Conservation (phyloP, 164 flowering plant genomes). For the Santalum album region DNA sequence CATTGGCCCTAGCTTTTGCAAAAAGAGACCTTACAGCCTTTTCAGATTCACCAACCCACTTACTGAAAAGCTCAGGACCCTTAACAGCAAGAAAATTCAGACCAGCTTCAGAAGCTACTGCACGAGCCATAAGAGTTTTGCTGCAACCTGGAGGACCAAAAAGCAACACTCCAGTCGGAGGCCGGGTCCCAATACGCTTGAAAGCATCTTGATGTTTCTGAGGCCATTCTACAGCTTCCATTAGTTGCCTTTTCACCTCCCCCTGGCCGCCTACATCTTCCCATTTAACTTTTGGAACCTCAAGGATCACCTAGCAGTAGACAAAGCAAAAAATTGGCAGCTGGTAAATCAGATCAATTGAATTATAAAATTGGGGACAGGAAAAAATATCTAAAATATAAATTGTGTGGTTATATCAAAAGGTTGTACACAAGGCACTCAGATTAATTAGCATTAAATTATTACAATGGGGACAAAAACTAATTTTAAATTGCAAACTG, state of each 20-base stretch:
- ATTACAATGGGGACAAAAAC: too few species aligned
- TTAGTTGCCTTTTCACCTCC: slow-evolving; percentile 76
- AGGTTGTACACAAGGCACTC: too few species aligned
- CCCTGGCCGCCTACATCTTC: slow-evolving; percentile 92
- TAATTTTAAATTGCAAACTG: too few species aligned
- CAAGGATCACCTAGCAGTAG: slow-evolving; percentile 80
- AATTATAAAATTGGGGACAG: too few species aligned
- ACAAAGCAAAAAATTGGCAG: too few species aligned
- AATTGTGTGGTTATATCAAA: too few species aligned
- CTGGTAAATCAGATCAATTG: too few species aligned
- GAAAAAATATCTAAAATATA: too few species aligned
- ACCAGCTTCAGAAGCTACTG: slow-evolving; percentile 93
- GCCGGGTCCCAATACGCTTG: slow-evolving; percentile 66
- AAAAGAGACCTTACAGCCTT: slow-evolving; percentile 88
- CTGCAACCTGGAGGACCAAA: slow-evolving; percentile 99
- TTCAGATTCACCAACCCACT: slow-evolving; percentile 99
- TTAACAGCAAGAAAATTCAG: slow-evolving; percentile 89
- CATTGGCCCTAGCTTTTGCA: slow-evolving; percentile 89
- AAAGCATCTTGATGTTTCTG: slow-evolving; percentile 83
- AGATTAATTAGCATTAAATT: too few species aligned
- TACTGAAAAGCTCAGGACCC: slow-evolving; percentile 95
- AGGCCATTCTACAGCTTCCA: slow-evolving; percentile 96
- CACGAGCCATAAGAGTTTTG: slow-evolving; percentile 96
- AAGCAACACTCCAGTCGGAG: slow-evolving; percentile 82
- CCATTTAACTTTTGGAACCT: slow-evolving; percentile 91